Base-by-base conservation (phyloP, 306 rosid species). In the Nissolia schottii region DNA sequence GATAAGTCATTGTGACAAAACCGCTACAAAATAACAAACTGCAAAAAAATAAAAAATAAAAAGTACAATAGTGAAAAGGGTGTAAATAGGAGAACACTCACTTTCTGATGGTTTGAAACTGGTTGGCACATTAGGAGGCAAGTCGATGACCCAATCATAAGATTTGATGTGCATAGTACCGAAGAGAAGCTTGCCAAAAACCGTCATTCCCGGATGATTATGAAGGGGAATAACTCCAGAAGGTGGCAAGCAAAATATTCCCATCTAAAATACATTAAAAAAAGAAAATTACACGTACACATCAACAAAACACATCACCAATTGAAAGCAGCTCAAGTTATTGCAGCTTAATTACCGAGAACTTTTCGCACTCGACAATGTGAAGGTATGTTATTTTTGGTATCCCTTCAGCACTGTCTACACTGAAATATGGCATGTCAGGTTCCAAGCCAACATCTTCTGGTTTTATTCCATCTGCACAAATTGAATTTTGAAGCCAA, bases 131-230 rank as follows among this genome's bases (percentile, higher is more conserved):
- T 66, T 57, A 9, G 48, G 54, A 14, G 84, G 80, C 14, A 49
- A 74, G 71, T 81, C 90, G 41, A 6, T 77, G 25, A 64, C 91
- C 98, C 98, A 93, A 59, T 93, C 98, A 77, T 90, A 93, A 2
- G 98, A 86, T 75, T 93, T 89, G 79, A 93, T 89, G 78, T 93
- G 96, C 97, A 93, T 89, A 1, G 90, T 89, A 70, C 98, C 98
- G 16, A 90, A 87, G 4, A 93, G 87, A 63, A 93, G 89, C 76
- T 93, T 93, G 25, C 97, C 86, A 37, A 93, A 93, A 73, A 93
- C 98, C 3, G 97, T 93, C 98, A 93, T 93, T 72, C 88, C 98
- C 0, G 98, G 98, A 74, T 93, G 98, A 78, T 93, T 93, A 60
- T 93, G 98, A 76, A 93, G 97, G 5, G 98, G 98, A 77, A 93